Evolutionary conservation across 768 basidiomycete species (phyloP).

Genomic region (Lyophyllum decastes): DNA sequence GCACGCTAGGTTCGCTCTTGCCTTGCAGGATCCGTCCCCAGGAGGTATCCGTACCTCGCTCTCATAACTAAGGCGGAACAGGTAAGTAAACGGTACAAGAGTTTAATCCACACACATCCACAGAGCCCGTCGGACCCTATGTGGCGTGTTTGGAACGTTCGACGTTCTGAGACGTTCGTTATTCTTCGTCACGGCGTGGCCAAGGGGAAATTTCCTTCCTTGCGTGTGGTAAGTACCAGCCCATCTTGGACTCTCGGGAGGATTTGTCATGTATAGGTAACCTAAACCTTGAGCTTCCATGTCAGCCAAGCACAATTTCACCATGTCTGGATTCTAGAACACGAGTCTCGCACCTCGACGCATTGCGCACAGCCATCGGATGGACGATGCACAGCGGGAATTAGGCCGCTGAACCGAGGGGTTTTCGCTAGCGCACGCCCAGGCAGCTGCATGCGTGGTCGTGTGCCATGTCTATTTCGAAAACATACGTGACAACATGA

Average conservation of each 20-base stretch:
- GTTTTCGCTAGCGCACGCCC: constrained; percentile 1
- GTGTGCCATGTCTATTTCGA: constrained; percentile 10
- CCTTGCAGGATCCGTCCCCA: background rate
- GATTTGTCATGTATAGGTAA: background rate
- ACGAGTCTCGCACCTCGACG: background rate
- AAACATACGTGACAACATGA: constrained; percentile 4
- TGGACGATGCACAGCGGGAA: background rate
- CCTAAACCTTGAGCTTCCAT: background rate
- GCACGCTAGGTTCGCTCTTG: no score
- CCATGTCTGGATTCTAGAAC: background rate
- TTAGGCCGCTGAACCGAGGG: background rate
- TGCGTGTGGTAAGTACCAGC: no score
- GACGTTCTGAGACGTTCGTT: no score
- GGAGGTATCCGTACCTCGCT: background rate
- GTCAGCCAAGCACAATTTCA: background rate
- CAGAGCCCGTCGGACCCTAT: background rate
- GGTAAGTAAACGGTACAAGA: no score
- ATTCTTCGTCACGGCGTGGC: no score
- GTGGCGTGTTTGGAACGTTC: background rate
- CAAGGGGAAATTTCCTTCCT: no score
- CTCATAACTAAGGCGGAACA: no score
- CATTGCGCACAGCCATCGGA: background rate
- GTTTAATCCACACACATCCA: no score
- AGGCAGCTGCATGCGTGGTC: constrained; percentile 1
- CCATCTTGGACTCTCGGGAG: background rate